Percentiles rank a stretch among this genome's conserved stretches.
Conservation (phyloP, 1,284 basidiomycete genomes). For the Fomitopsis palustris region DNA sequence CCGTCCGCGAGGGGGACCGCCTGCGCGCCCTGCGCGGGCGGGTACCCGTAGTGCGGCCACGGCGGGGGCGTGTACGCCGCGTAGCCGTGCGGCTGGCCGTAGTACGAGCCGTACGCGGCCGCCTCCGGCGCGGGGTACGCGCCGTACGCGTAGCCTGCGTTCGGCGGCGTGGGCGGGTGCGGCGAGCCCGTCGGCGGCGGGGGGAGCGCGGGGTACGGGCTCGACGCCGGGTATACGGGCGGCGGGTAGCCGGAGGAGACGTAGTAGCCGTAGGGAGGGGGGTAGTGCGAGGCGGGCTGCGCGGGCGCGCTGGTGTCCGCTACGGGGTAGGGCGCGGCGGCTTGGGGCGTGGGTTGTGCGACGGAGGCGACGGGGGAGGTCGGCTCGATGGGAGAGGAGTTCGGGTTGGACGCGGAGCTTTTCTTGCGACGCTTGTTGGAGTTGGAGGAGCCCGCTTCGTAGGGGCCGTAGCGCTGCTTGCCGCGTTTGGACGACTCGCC, state of each 20-base stretch:
- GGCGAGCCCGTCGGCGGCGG: constrained; percentile 21
- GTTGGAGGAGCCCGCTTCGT: constrained; percentile 28
- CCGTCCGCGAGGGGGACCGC: constrained; percentile 14
- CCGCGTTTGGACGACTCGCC: constrained; percentile 37
- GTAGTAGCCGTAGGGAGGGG: constrained; percentile 25
- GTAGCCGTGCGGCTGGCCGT: constrained; percentile 17
- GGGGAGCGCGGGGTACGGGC: constrained; percentile 19
- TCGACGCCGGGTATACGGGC: constrained; percentile 20
- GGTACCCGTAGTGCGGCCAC: constrained; percentile 26
- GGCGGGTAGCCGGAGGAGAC: constrained; percentile 11
- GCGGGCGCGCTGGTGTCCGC: constrained; percentile 9
- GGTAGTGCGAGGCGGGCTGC: constrained; percentile 12
- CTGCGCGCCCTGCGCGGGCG: constrained; percentile 13
- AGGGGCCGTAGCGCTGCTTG: constrained; percentile 52
- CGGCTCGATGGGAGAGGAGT: constrained; percentile 17
- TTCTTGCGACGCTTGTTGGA: constrained; percentile 32
- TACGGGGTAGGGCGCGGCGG: constrained; percentile 17
- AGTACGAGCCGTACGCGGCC: constrained; percentile 15
- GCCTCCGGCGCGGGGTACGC: constrained; percentile 9
- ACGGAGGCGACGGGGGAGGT: constrained; percentile 17
- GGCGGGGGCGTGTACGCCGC: constrained; percentile 15
- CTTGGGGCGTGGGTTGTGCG: constrained; percentile 16
- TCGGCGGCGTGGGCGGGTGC: constrained; percentile 22
- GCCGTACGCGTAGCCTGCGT: constrained; percentile 13
- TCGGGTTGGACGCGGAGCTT: constrained; percentile 18